These are phyloP conservation scores for Tuber aestivum DNA, from an alignment of 495 filamentous ascomycete genomes.

Conservation along the genomic window DNA sequence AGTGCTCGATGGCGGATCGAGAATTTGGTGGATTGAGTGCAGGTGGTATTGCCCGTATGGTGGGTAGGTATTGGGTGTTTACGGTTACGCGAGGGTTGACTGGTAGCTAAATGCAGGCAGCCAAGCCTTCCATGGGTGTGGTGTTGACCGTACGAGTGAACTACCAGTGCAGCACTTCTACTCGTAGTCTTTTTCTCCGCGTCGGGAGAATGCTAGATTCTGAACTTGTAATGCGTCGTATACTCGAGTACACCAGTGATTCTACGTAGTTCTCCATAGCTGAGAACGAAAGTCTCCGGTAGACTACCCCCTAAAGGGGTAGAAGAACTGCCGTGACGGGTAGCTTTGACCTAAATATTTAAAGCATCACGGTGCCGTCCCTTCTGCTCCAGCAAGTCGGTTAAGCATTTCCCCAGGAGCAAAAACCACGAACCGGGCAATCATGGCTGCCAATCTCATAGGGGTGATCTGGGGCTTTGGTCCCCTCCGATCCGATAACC, in stretches of 20 bases:
- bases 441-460: constrained; percentile 46
- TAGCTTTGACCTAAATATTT: constrained; percentile 37
- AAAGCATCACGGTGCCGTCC: neutral
- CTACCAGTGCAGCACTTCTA: too few relatives aligned
- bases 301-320: constrained; percentile 36
- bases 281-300: constrained; percentile 26
- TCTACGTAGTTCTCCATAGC: constrained; percentile 41
- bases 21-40: constrained; percentile 47
- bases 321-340: constrained; percentile 33
- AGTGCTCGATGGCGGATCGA: constrained; percentile 46
- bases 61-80: neutral
- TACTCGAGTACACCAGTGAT: constrained; percentile 36
- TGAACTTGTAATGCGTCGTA: constrained; percentile 6
- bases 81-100: neutral
- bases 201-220: neutral
- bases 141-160: too few relatives aligned
- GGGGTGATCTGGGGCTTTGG: constrained; percentile 46
- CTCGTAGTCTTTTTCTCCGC: neutral
- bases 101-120: constrained; percentile 23
- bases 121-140: constrained; percentile 45
- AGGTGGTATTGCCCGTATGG: constrained; percentile 47
- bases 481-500: constrained; percentile 43
- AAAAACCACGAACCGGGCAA: constrained; percentile 46
- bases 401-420: constrained; percentile 12
- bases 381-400: neutral